Evolutionary conservation across 1,284 basidiomycete species (phyloP).

Genomic region (Pisolithus thermaeus): DNA sequence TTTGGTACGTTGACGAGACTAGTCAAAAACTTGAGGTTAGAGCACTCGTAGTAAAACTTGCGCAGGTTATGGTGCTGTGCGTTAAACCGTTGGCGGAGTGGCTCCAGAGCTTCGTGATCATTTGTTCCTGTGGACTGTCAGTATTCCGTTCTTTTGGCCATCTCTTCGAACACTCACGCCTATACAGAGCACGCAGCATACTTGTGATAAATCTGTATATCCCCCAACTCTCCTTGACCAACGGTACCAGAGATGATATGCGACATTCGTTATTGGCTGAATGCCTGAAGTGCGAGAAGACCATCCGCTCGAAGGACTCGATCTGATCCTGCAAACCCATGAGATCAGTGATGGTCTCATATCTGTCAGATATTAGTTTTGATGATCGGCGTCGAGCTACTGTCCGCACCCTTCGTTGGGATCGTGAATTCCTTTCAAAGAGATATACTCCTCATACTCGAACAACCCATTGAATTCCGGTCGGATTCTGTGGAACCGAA

Average conservation of each 20-base stretch:
- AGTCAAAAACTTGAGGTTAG: conserved; percentile 93
- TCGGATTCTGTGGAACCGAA: conserved; percentile 88
- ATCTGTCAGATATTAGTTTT: conserved; percentile 45
- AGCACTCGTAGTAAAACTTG: conserved; percentile 97
- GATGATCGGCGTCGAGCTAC: conserved; percentile 3
- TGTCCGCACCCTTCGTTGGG: conserved; percentile 89
- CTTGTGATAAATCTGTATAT: conserved; percentile 97
- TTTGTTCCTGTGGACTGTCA: conserved; percentile 63
- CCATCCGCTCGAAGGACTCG: conserved; percentile 93
- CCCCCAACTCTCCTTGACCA: conserved; percentile 96
- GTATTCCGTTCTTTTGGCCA: neutral
- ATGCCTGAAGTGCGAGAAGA: conserved; percentile 88
- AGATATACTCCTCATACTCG: conserved; percentile 96
- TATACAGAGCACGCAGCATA: conserved; percentile 93
- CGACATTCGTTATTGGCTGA: conserved; percentile 93
- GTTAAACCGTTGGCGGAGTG: conserved; percentile 78
- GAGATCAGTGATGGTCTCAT: conserved; percentile 92
- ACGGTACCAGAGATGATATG: conserved; percentile 87
- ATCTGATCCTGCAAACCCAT: conserved; percentile 97
- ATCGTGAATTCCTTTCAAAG: conserved; percentile 93
- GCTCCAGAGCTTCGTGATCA: conserved; percentile 80
- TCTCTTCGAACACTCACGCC: conserved; percentile 53
- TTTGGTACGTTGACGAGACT: conserved; percentile 96
- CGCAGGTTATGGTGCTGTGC: conserved; percentile 87
- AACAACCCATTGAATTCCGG: conserved; percentile 96